These are phyloP conservation scores for Fraxinus baroniana DNA, from an alignment of 305 asterid species.

Conservation along the genomic window DNA sequence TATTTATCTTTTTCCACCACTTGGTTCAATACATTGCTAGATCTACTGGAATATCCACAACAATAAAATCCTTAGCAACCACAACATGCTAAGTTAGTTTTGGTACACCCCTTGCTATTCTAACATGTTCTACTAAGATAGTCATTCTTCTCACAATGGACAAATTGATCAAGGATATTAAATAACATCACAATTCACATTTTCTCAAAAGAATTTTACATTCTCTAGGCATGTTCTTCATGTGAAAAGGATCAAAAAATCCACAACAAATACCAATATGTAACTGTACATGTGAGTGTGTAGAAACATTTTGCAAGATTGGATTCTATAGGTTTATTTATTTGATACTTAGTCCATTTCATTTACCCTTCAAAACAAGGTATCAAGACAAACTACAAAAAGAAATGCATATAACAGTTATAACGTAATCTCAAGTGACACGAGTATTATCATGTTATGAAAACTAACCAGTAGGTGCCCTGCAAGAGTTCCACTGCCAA, in stretches of 20 bases:
- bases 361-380: not conserved
- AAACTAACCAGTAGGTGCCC: slow-evolving; percentile 80
- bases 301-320: not conserved
- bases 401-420: not conserved
- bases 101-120: not conserved
- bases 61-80: not conserved
- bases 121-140: not conserved
- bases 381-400: not conserved
- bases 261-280: not conserved
- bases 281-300: not conserved
- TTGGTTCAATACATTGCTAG: not conserved
- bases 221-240: not conserved
- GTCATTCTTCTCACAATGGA: not conserved
- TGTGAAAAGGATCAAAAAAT: not conserved
- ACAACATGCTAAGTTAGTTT: not conserved
- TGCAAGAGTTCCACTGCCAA: slow-evolving; percentile 87
- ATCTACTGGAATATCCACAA: not conserved
- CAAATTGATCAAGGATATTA: not conserved
- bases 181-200: not conserved
- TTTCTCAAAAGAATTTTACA: not conserved
- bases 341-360: not conserved
- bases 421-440: not conserved
- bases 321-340: not conserved
- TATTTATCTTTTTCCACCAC: not conserved
- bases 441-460: not conserved